Base-by-base conservation (phyloP, 2,329 filamentous ascomycete genomes). In the Pseudocercospora macadamiae region DNA sequence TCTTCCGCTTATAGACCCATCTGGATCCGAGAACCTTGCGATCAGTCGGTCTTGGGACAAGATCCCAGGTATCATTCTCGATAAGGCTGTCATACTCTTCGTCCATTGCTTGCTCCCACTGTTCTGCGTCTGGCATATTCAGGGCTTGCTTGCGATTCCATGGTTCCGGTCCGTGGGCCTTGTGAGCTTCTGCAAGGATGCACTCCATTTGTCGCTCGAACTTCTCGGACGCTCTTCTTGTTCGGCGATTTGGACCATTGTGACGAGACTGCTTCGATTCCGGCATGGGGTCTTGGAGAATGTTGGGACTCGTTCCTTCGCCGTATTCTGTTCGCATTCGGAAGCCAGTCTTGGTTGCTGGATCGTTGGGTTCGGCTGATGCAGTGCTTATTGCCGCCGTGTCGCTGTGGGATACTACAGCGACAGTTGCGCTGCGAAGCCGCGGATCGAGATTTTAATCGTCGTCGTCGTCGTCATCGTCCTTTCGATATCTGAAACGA, bases 1-100 rank as follows among this genome's bases (percentile, higher is more conserved):
- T 51, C 39, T 58, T 58, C 8, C 55, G 32, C 36, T 54, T 58
- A 47, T 32, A 58, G 6, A 58, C 55, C 48, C 23, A 58, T 37
- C 49, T 21, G 9, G 49, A 58, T 14, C 30, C 21, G n/a, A 58
- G 55, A 9, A 54, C 55, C 32, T 58, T 45, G 4, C 36, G 36
- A 28, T 54, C 16, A 4, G 25, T 28, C 14, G 25, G 49, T 36
- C 49, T 30, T 5, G 28, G 55, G 5, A 54, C 37, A 10, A 58
- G n/a, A 12, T 45, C 36, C 55, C 36, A 58, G 25, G 48, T 58
- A 42, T 58, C 39, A 30, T 58, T 58, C n/a, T 53, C 21, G 14
- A 34, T 34, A 19, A 58, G 26, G 28, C 55, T 58, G 26, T 18
- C n/a, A 34, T 42, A 44, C 26, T 58, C 55, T 9, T 53, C 55